phyloP scores from a whole-genome alignment of 495 filamentous ascomycete genomes.

The Evansstolkia leycettana region DNA sequence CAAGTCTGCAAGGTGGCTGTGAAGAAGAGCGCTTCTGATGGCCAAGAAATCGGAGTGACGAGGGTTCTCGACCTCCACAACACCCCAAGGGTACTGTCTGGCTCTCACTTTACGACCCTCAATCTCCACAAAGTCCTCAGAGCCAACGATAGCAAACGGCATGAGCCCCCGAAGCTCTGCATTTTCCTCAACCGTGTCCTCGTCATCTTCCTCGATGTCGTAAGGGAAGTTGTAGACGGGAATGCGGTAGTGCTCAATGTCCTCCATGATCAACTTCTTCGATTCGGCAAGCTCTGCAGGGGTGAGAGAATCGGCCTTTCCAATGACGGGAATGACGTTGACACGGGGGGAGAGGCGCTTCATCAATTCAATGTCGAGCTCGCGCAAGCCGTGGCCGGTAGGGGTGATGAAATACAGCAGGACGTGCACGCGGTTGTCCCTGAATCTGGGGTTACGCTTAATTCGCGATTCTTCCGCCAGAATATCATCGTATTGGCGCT shows the following conservation, averaged over 20 bases:
- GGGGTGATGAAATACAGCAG: conserved; percentile 99
- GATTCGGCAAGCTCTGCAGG: conserved; percentile 94
- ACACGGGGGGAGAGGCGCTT: conserved; percentile 95
- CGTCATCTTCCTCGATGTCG: conserved; percentile 98
- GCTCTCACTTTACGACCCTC: conserved; percentile 83
- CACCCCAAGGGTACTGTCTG: conserved; percentile 96
- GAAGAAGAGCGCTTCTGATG: conserved; percentile 88
- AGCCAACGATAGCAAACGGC: conserved; percentile 97
- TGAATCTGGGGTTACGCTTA: conserved; percentile 99
- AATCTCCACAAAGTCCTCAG: conserved; percentile 90
- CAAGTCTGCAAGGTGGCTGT: conserved; percentile 92
- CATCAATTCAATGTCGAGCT: conserved; percentile 98
- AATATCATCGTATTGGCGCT: conserved; percentile 98
- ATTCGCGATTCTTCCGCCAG: conserved; percentile 98
- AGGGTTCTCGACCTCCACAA: conserved; percentile 98
- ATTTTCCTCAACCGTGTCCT: conserved; percentile 98
- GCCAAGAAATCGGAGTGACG: conserved; percentile 97
- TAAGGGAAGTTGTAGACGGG: conserved; percentile 99
- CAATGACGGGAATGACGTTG: conserved; percentile 98
- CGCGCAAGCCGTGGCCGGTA: conserved; percentile 93
- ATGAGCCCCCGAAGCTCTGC: conserved; percentile 92
- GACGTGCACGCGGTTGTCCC: conserved; percentile 96
- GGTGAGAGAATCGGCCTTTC: conserved; percentile 94
- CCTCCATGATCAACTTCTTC: conserved; percentile 99
- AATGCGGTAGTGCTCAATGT: conserved; percentile 99